These are phyloP conservation scores for Penicillium alfredii DNA, from an alignment of 495 filamentous ascomycete species.

Conservation along the genomic window DNA sequence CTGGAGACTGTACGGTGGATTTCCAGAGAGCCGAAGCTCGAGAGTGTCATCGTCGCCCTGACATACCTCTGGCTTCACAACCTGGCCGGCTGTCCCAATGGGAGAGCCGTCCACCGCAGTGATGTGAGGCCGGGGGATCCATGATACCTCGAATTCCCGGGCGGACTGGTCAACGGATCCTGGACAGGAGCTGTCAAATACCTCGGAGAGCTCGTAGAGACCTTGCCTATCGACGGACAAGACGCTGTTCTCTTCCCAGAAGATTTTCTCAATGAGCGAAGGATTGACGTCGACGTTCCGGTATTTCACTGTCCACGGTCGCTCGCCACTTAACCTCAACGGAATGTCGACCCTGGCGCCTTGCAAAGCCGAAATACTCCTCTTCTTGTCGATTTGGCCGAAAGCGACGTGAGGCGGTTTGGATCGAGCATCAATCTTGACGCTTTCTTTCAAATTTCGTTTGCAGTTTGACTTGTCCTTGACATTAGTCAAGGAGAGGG, in stretches of 20 bases:
- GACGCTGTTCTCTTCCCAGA: constrained; percentile 61
- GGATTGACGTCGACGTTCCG: constrained; percentile 50
- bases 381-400: constrained; percentile 72
- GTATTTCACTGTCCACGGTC: constrained; percentile 75
- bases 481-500: constrained; percentile 70
- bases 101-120: constrained; percentile 56
- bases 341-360: constrained; percentile 66
- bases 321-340: constrained; percentile 72
- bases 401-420: constrained; percentile 82
- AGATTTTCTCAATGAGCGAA: constrained; percentile 41
- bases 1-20: constrained; percentile 74
- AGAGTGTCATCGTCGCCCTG: constrained; percentile 89
- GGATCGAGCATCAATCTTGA: constrained; percentile 76
- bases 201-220: constrained; percentile 68
- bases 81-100: constrained; percentile 41
- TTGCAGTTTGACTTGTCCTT: constrained; percentile 84
- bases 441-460: constrained; percentile 70
- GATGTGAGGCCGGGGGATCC: constrained; percentile 75
- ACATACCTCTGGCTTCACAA: constrained; percentile 76
- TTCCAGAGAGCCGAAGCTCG: constrained; percentile 72
- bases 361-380: constrained; percentile 67
- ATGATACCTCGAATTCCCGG: constrained; percentile 69
- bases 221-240: constrained; percentile 61
- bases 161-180: constrained; percentile 68
- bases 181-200: constrained; percentile 72